Evolutionary conservation across 1,284 basidiomycete genomes (phyloP).

Genomic region (Ganoderma resinaceum): DNA sequence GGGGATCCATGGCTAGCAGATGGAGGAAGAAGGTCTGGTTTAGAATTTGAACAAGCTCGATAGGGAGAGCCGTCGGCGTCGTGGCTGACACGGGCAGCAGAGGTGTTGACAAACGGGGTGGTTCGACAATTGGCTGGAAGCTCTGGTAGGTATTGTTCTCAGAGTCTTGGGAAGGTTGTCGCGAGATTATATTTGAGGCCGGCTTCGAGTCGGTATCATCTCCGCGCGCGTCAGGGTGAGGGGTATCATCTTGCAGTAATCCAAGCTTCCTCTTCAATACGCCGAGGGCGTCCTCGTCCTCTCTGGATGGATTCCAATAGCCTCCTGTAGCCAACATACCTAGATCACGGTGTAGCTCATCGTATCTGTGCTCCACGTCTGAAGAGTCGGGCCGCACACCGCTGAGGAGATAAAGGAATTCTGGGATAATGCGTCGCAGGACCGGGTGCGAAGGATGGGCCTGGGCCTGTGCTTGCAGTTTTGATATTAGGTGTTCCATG

Average conservation of each 20-base stretch:
- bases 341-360: slow-evolving; percentile 32
- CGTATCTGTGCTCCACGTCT: slow-evolving; percentile 20
- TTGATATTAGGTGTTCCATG: slow-evolving; percentile 24
- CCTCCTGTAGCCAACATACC: slow-evolving; percentile 39
- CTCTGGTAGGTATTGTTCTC: slow-evolving; percentile 10
- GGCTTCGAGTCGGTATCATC: slow-evolving; percentile 12
- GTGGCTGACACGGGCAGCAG: slow-evolving; percentile 40
- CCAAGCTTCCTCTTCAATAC: slow-evolving; percentile 33
- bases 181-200: not conserved
- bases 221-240: not conserved
- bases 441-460: slow-evolving; percentile 22
- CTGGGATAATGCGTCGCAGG: slow-evolving; percentile 21
- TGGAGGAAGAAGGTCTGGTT: slow-evolving; percentile 70
- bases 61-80: slow-evolving; percentile 48
- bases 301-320: slow-evolving; percentile 40
- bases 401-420: slow-evolving; percentile 20
- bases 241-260: slow-evolving; percentile 11
- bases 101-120: slow-evolving; percentile 36
- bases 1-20: slow-evolving; percentile 63
- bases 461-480: slow-evolving; percentile 26
- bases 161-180: not conserved
- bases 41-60: slow-evolving; percentile 59
- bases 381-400: slow-evolving; percentile 12
- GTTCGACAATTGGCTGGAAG: slow-evolving; percentile 29
- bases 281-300: slow-evolving; percentile 44